phyloP scores from a whole-genome alignment of 495 filamentous ascomycete genomes.

The Lasiosphaeria miniovina region DNA sequence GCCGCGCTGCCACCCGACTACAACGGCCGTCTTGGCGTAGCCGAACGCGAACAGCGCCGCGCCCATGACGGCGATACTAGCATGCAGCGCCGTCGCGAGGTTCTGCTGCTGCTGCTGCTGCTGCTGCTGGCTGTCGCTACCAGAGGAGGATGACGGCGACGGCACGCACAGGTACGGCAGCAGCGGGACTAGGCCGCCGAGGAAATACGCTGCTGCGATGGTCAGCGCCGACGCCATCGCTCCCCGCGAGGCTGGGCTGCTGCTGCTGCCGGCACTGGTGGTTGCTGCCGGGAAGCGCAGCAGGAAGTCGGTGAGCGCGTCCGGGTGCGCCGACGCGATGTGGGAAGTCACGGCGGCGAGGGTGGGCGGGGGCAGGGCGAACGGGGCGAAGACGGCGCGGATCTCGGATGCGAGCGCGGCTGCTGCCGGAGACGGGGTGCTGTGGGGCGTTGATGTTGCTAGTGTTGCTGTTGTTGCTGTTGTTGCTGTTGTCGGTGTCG shows the following conservation, averaged over 20 bases:
- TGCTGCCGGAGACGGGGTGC: no score
- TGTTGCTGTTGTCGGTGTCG: no score
- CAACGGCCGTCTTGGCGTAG: conserved; percentile 47
- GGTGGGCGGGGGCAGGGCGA: no score
- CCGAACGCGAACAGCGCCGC: conserved; percentile 53
- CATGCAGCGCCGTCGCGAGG: conserved; percentile 40
- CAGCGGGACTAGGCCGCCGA: conserved; percentile 55
- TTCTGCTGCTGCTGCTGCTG: conserved; percentile 7
- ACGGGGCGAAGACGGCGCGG: no score
- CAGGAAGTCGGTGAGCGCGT: no score
- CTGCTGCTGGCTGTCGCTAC: background rate
- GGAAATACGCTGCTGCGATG: conserved; percentile 51
- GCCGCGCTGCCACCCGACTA: conserved; percentile 27
- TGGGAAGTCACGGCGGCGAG: no score
- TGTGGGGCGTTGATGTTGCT: no score
- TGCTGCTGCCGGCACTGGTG: background rate
- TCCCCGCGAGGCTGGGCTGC: background rate
- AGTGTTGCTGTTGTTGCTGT: no score
- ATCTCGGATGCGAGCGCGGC: no score
- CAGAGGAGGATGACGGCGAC: no score
- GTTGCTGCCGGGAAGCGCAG: no score
- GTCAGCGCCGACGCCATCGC: conserved; percentile 24
- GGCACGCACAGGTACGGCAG: conserved; percentile 51
- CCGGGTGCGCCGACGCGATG: no score
- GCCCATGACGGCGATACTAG: conserved; percentile 49